Evolutionary conservation across 371 early-diverging fungal species (phyloP).

Genomic region (Blastocladiella emersonii): DNA sequence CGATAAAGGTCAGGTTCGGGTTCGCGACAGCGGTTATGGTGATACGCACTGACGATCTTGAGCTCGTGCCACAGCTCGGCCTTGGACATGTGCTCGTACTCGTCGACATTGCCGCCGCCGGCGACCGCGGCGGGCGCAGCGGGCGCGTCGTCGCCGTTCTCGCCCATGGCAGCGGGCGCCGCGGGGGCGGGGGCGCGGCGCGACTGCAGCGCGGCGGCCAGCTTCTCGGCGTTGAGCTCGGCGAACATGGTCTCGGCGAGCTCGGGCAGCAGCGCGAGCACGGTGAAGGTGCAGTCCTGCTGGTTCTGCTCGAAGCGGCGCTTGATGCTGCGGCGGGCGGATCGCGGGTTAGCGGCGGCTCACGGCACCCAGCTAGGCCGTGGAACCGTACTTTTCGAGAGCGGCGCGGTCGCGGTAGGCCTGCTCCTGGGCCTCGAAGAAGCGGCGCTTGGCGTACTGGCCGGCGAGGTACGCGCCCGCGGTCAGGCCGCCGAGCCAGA

Average conservation of each 20-base stretch:
- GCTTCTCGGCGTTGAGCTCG: constrained; percentile 36
- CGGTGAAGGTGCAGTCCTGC: constrained; percentile 73
- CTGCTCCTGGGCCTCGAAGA: constrained; percentile 53
- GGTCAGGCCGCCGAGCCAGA: constrained; percentile 39
- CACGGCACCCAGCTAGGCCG: background rate
- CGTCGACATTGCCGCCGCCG: no score
- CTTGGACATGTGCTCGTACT: constrained; percentile 20
- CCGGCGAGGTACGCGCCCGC: constrained; percentile 58
- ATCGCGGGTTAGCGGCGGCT: background rate
- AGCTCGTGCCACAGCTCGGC: constrained; percentile 75
- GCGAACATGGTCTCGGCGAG: constrained; percentile 58
- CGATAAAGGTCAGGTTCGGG: no score
- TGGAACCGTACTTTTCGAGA: constrained; percentile 51
- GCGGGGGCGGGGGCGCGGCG: constrained; percentile 8
- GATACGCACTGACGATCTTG: constrained; percentile 53
- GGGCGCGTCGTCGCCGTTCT: constrained; percentile 6
- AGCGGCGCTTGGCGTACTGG: constrained; percentile 54
- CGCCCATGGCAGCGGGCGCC: background rate
- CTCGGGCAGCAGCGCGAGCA: constrained; percentile 60
- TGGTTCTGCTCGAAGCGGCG: constrained; percentile 87
- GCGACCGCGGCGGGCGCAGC: constrained; percentile 6
- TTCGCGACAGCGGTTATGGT: background rate
- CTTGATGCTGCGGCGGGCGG: constrained; percentile 38
- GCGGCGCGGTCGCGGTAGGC: constrained; percentile 45
- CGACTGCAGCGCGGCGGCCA: constrained; percentile 14